phyloP scores from a whole-genome alignment of 768 basidiomycete species.

The Macrolepiota fuliginosa region DNA sequence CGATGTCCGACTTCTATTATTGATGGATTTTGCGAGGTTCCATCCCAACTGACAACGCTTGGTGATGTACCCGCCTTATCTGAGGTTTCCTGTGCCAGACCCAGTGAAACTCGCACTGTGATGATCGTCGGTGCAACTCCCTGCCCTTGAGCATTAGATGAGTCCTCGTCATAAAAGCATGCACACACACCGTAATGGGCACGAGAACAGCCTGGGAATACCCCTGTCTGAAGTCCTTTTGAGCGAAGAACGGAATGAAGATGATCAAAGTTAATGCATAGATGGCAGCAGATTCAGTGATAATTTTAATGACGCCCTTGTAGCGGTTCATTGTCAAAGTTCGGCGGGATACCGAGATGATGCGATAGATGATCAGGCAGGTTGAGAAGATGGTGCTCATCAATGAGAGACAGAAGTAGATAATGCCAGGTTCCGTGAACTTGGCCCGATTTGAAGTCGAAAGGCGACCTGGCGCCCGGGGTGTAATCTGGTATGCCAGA shows the following conservation, averaged over 20 bases:
- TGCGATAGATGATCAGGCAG: slow-evolving; percentile 1
- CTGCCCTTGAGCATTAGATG: neutral
- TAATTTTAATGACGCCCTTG: slow-evolving; percentile 2
- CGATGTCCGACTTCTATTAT: neutral
- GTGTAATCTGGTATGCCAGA: slow-evolving; percentile 1
- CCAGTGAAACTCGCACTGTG: slow-evolving; percentile 8
- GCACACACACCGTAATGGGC: slow-evolving; percentile 1
- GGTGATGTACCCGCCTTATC: neutral
- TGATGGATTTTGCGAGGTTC: neutral
- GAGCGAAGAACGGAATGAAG: slow-evolving; percentile 3
- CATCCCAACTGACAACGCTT: neutral
- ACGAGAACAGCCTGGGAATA: slow-evolving; percentile 9
- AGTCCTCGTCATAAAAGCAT: neutral
- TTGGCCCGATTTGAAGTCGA: slow-evolving; percentile 1
- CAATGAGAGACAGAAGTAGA: slow-evolving; percentile 4
- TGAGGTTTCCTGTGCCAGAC: neutral
- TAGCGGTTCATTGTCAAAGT: neutral
- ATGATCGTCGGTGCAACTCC: slow-evolving; percentile 7
- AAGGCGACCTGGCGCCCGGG: neutral
- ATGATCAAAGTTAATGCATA: slow-evolving; percentile 5
- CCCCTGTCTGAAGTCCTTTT: slow-evolving; percentile 7
- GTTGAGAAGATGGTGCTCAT: slow-evolving; percentile 5
- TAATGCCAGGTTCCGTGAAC: neutral
- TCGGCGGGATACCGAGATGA: neutral
- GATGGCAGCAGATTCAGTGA: slow-evolving; percentile 7